Evolutionary conservation across 139 green algal species (phyloP).

Genomic region (Bryopsis sp.): DNA sequence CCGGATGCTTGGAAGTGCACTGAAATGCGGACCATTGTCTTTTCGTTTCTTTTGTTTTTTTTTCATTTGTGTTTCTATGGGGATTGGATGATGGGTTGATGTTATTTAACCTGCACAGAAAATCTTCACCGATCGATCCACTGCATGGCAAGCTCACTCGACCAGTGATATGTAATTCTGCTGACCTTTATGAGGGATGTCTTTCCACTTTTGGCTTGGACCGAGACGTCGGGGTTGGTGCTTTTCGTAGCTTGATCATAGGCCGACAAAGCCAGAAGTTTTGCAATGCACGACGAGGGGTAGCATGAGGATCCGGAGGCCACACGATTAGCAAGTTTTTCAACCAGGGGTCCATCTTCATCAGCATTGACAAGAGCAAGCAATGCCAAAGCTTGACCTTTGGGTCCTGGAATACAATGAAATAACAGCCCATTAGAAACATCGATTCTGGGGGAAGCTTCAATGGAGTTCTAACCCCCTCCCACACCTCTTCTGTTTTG

Average conservation of each 20-base stretch:
- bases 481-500: too few relatives aligned
- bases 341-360: neutral
- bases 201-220: neutral
- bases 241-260: conserved; percentile 2
- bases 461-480: too few relatives aligned
- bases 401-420: neutral
- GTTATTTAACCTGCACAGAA: conserved; percentile 9
- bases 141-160: too few relatives aligned
- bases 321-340: conserved; percentile 29
- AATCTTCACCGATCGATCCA: too few relatives aligned
- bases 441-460: too few relatives aligned
- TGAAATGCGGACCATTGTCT: too few relatives aligned
- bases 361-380: neutral
- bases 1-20: too few relatives aligned
- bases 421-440: too few relatives aligned
- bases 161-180: too few relatives aligned
- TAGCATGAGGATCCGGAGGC: neutral
- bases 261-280: neutral
- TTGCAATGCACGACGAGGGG: neutral
- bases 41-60: too few relatives aligned
- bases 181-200: neutral
- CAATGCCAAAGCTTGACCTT: conserved; percentile 26
- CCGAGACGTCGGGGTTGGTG: neutral
- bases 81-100: neutral
- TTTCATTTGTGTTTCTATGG: too few relatives aligned